Evolutionary conservation across 225 moss, liverwort and hornwort genomes (phyloP), one percentile per base, ranked within the genome.

Genomic region (Neckera pumila): DNA sequence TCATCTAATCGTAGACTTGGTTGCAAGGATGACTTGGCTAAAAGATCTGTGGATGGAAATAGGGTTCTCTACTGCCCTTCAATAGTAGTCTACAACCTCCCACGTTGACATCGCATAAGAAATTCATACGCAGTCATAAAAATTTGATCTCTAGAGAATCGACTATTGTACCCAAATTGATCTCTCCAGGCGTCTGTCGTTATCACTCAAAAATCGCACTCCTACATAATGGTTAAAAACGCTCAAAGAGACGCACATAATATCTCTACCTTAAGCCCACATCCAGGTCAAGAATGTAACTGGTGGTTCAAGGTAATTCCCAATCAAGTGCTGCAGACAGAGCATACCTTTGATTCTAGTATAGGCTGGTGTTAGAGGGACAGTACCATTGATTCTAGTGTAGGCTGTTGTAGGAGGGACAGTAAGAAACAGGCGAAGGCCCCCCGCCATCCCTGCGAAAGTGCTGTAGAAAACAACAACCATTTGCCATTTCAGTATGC

Each of bases 401-500:
- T 86, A 89, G 34, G 75, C 86, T 56, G 88, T 65, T 65, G 88
- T 59, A 71, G 89, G 93, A 76, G 89, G 88, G 84, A 85, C 84
- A 51, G 86, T 84, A 34, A 91, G 90, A 81, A 91, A 90, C 49
- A 93, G 91, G 76, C 89, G 93, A 70, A 93, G 91, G 84, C 91
- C 86, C 49, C 86, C 88, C 75, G 93, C 93, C 93, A 93, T 93
- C 88, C 84, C 86, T 80, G 71, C 86, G 45, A 76, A 58, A 42
- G n/a, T 71, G 81, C 91, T 91, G 86, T 61, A 90, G 40, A 91
- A 76, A 22, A 72, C n/a, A 91, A 79, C 59, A 80, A 65, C 57
- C 85, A 87, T 49, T 66, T 12, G 45, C 54, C 45, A 64, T 20
- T 89, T 84, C 74, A 84, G 77, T 31, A 65, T 25, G 26, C 51